A percentile compares a stretch with the other conserved stretches of the same genome.
Evolutionary conservation across 257 asterid genomes (phyloP).

Genomic region (Solanum tacnaense): DNA sequence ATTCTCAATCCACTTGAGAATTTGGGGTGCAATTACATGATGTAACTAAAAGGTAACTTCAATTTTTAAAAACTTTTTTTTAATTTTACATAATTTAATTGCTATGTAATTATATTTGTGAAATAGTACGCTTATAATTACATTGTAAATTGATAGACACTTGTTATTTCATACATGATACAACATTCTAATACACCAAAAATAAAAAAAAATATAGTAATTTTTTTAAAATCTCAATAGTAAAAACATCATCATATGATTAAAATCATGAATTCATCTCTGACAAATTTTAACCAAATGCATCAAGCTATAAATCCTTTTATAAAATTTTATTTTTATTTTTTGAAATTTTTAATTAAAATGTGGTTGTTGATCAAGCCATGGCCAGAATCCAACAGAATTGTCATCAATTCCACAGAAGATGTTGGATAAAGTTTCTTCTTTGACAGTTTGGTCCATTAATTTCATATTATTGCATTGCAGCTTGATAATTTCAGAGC

Average conservation of each 20-base stretch:
- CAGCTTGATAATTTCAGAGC: slow-evolving; percentile 54
- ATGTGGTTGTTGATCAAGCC: slow-evolving; percentile 70
- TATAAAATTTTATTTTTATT: too few relatives aligned
- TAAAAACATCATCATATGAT: background rate
- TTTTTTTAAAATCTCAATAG: background rate
- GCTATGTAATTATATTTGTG: too few relatives aligned
- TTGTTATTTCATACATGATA: background rate
- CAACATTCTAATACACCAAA: background rate
- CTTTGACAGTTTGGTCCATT: slow-evolving; percentile 33
- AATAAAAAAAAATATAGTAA: too few relatives aligned
- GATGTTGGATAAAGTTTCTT: slow-evolving; percentile 76
- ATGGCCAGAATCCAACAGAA: slow-evolving; percentile 79
- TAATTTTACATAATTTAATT: too few relatives aligned
- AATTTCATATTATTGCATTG: background rate
- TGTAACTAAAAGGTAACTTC: background rate
- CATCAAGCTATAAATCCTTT: background rate
- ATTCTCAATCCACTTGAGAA: background rate
- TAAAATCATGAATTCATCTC: background rate
- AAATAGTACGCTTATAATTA: background rate
- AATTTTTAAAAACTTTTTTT: background rate
- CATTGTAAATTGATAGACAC: background rate
- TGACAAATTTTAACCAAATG: background rate
- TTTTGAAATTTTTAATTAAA: slow-evolving; percentile 25
- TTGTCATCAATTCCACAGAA: slow-evolving; percentile 73
- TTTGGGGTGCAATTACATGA: background rate